Conservation (phyloP, 176 grass and related monocot genomes). For the Thalia dealbata region DNA sequence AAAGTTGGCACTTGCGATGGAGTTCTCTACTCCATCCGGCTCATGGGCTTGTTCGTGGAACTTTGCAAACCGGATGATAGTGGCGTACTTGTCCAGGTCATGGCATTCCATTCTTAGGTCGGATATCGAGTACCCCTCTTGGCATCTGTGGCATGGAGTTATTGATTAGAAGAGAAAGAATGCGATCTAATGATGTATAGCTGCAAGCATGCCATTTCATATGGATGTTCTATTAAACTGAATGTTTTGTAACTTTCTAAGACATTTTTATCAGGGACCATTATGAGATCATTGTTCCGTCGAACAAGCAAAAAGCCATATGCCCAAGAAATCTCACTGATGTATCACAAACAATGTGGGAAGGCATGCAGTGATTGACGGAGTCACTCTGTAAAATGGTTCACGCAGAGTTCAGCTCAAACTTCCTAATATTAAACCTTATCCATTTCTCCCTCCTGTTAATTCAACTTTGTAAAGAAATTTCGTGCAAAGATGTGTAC, state of each 20-base stretch:
- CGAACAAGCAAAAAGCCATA: no score
- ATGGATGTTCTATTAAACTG: no score
- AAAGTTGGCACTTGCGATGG: not conserved
- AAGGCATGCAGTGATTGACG: no score
- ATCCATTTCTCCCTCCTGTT: not conserved
- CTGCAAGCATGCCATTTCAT: not conserved
- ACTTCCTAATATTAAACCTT: not conserved
- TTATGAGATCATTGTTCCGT: no score
- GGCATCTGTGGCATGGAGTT: not conserved
- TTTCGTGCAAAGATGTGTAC: no score
- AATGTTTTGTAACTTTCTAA: not conserved
- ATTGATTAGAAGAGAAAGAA: not conserved
- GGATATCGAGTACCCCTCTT: not conserved
- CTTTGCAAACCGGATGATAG: not conserved
- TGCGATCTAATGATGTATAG: not conserved
- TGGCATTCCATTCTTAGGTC: constrained; percentile 5
- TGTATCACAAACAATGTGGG: no score
- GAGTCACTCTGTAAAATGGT: no score
- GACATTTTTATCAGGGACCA: no score
- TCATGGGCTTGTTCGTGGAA: not conserved
- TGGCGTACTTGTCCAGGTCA: constrained; percentile 6
- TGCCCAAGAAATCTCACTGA: no score
- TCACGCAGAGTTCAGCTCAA: no score
- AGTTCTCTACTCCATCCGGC: not conserved
- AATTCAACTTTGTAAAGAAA: not conserved